Evolutionary conservation across 1,284 basidiomycete genomes (phyloP).

Genomic region (Pholiota adiposa): DNA sequence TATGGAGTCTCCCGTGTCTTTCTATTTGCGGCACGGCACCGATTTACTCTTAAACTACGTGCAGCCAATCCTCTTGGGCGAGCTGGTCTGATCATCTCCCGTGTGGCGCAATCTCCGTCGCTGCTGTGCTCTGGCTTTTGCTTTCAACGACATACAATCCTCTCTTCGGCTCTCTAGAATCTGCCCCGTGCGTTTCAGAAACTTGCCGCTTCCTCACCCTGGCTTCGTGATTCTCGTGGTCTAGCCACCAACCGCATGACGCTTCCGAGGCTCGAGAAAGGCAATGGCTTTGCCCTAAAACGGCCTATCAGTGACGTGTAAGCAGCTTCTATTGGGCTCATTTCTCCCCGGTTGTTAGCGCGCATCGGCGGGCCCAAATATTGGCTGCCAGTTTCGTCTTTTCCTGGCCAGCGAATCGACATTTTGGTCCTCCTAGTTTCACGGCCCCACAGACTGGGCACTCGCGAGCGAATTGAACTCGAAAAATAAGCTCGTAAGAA

Average conservation of each 20-base stretch:
- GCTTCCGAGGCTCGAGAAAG: conserved; percentile 17
- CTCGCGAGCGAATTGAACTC: background rate
- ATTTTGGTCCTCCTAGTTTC: background rate
- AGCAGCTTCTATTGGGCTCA: conserved; percentile 25
- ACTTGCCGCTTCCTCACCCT: conserved; percentile 12
- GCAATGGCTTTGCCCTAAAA: conserved; percentile 13
- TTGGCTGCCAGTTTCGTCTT: conserved; percentile 11
- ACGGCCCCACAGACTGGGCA: background rate
- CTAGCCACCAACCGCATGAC: conserved; percentile 12
- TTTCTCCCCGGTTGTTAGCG: conserved; percentile 15
- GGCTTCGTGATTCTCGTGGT: conserved; percentile 8
- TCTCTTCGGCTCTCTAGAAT: conserved; percentile 14
- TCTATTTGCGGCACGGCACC: conserved; percentile 20
- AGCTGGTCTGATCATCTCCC: background rate
- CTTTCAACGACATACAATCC: conserved; percentile 22
- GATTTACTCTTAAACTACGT: conserved; percentile 2
- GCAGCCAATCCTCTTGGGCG: background rate
- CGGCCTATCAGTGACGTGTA: conserved; percentile 24
- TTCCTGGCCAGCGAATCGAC: conserved; percentile 7
- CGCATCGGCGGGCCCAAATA: conserved; percentile 8
- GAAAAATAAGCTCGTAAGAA: background rate
- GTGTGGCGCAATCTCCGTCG: conserved; percentile 18
- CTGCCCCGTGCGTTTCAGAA: conserved; percentile 5
- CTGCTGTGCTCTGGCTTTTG: conserved; percentile 11
- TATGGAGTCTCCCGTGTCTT: conserved; percentile 24